Conservation (phyloP, 2,329 filamentous ascomycete genomes). For the Fusarium austroafricanum region DNA sequence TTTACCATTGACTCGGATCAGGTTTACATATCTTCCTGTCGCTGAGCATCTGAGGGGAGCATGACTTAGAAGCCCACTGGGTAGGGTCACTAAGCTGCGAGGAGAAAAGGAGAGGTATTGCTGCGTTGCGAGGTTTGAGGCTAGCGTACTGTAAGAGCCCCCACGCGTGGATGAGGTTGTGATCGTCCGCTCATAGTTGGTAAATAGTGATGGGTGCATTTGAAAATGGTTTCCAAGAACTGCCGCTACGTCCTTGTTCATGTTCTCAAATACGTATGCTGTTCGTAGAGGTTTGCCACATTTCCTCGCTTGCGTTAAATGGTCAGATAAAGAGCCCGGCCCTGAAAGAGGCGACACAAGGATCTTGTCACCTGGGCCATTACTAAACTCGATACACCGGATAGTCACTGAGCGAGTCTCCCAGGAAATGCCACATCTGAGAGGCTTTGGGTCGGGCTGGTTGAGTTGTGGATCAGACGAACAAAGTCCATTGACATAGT, state of each 20-base stretch:
- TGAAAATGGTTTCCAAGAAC: not conserved
- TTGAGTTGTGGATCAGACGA: not conserved
- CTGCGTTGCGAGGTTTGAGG: not conserved
- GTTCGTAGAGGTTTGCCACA: not conserved
- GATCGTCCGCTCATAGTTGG: not conserved
- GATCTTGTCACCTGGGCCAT: not conserved
- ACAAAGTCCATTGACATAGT: not conserved
- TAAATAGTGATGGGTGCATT: not conserved
- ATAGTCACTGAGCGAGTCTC: not conserved
- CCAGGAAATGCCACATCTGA: not conserved
- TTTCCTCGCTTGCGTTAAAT: not conserved
- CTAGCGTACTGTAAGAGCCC: not conserved
- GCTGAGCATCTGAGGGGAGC: not conserved
- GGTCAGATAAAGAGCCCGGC: not conserved
- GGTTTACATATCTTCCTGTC: not conserved
- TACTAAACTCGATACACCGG: not conserved
- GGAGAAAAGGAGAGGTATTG: not conserved
- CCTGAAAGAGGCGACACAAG: not conserved
- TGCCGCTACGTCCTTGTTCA: conserved; percentile 3
- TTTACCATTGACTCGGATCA: not conserved
- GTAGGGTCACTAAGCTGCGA: not conserved
- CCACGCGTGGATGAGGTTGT: not conserved
- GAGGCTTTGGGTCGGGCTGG: not conserved
- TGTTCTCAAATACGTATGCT: conserved; percentile 1
- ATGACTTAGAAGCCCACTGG: not conserved